Conservation (phyloP, 73 alveolate genomes). For the Stentor roeselii region DNA sequence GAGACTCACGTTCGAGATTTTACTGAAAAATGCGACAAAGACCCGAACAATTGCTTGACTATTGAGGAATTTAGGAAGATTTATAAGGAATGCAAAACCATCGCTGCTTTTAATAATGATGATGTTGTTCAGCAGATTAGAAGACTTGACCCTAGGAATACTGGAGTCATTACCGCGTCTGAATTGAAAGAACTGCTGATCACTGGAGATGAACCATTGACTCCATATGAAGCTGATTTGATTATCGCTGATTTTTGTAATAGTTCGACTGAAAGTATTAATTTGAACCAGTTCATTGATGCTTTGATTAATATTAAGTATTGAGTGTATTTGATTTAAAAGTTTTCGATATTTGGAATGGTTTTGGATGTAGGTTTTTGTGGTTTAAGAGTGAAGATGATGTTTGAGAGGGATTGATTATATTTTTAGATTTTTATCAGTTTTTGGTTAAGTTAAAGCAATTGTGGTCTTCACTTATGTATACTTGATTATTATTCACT, state of each 20-base stretch:
- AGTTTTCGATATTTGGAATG: no score
- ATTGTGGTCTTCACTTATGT: no score
- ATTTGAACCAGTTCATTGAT: background rate
- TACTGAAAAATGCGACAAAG: background rate
- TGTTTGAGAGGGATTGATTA: no score
- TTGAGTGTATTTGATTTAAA: no score
- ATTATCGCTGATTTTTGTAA: slow-evolving; percentile 28
- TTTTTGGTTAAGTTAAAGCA: no score
- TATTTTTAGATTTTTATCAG: no score
- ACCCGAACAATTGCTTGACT: slow-evolving; percentile 3
- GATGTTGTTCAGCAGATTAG: background rate
- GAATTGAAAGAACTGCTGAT: background rate
- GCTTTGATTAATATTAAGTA: background rate
- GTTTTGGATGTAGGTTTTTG: no score
- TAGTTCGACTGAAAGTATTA: background rate
- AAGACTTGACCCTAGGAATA: slow-evolving; percentile 1
- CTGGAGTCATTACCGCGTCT: background rate
- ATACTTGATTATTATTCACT: no score
- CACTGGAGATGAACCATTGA: slow-evolving; percentile 19
- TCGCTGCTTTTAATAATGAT: slow-evolving; percentile 1
- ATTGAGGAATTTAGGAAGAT: background rate
- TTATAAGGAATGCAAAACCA: background rate
- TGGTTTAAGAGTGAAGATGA: no score
- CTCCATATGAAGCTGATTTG: slow-evolving; percentile 20
- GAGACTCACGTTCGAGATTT: background rate